Conservation (phyloP, 2,329 filamentous ascomycete species). For the Verticillium tricorpus region DNA sequence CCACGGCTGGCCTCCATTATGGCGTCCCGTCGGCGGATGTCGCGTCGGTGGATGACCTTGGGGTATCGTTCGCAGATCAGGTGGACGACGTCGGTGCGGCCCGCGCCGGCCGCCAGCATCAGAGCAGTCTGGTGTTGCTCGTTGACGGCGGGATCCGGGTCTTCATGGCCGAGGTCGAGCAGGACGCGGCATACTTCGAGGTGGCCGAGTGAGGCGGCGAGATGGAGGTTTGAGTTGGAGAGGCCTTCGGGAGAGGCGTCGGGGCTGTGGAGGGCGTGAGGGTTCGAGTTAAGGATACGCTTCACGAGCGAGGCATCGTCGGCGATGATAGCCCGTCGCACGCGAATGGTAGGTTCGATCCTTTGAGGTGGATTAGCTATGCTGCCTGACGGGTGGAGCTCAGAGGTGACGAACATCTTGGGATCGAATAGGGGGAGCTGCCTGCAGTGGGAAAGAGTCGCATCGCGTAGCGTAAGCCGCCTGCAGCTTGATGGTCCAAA, state of each 20-base stretch:
- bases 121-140: conserved; percentile 76
- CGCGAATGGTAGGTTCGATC: conserved; percentile 72
- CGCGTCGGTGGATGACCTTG: conserved; percentile 57
- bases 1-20: conserved; percentile 60
- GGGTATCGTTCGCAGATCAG: conserved; percentile 63
- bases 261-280: conserved; percentile 69
- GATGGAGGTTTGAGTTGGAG: conserved; percentile 79
- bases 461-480: neutral
- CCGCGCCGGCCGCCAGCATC: conserved; percentile 68
- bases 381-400: neutral
- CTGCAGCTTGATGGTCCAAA: neutral
- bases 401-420: neutral
- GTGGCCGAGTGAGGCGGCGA: conserved; percentile 71
- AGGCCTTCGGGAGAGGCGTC: conserved; percentile 63
- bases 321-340: conserved; percentile 76
- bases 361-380: conserved; percentile 29
- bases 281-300: conserved; percentile 72
- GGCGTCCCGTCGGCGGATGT: conserved; percentile 66
- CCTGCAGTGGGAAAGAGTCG: neutral
- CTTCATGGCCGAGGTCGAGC: conserved; percentile 70
- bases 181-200: conserved; percentile 65
- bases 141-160: conserved; percentile 69
- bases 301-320: conserved; percentile 68
- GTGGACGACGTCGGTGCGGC: conserved; percentile 70
- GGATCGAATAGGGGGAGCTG: neutral